Conservation (phyloP, 164 flowering plant genomes). For the Berberis thunbergii region DNA sequence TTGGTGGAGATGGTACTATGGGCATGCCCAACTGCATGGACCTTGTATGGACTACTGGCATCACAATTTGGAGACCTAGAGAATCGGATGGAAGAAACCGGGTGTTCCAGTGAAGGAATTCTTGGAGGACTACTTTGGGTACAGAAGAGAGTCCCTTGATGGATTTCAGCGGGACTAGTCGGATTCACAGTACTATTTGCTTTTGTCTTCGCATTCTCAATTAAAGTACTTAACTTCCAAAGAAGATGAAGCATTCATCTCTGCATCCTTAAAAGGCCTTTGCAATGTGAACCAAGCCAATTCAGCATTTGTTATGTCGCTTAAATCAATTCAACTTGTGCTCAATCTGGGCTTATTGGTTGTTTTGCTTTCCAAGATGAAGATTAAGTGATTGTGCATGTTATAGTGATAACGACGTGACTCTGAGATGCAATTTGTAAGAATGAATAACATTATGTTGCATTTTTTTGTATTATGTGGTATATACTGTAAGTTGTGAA, state of each 20-base stretch:
- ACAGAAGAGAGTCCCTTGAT: conserved; percentile 24
- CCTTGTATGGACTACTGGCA: conserved; percentile 37
- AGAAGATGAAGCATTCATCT: conserved; percentile 10
- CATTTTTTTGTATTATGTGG: too few species aligned
- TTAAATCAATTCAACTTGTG: too few species aligned
- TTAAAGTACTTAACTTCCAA: conserved; percentile 29
- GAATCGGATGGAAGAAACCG: conserved; percentile 1
- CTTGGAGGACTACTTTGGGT: conserved; percentile 29
- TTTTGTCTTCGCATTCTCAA: conserved; percentile 31
- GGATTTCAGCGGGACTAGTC: conserved; percentile 18
- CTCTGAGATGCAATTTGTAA: too few species aligned
- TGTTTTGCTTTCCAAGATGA: too few species aligned
- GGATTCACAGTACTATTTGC: conserved; percentile 37
- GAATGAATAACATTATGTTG: too few species aligned
- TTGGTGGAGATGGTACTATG: conserved; percentile 66
- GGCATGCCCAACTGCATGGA: conserved; percentile 47
- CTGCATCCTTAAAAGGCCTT: neutral
- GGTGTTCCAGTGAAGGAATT: conserved; percentile 21
- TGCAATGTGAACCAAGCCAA: too few species aligned
- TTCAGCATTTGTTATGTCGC: too few species aligned
- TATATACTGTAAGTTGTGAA: too few species aligned
- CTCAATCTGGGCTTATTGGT: too few species aligned
- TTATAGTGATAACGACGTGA: too few species aligned
- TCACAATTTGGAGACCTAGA: conserved; percentile 45
- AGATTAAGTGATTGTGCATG: too few species aligned